Conservation (phyloP, 75 land plant genomes). For the Sequoia sempervirens region DNA sequence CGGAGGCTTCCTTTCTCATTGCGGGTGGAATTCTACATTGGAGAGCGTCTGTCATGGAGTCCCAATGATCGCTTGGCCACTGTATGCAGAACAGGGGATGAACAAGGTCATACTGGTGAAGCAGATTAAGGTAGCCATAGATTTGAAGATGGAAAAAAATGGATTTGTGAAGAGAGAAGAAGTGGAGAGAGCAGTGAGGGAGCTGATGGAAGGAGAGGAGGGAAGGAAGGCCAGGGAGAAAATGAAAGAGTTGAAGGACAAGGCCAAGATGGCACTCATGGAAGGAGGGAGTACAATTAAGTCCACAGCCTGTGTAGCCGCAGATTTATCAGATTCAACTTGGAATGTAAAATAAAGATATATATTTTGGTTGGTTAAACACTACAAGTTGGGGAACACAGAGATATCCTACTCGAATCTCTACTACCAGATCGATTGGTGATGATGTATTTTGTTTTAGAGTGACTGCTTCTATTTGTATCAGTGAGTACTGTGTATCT, state of each 20-base stretch:
- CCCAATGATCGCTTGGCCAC: slow-evolving; percentile 66
- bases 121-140: slow-evolving; percentile 14
- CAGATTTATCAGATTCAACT: background rate
- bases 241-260: slow-evolving; percentile 15
- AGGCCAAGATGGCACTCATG: slow-evolving; percentile 18
- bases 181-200: slow-evolving; percentile 6
- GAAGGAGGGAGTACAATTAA: slow-evolving; percentile 16
- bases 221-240: slow-evolving; percentile 34
- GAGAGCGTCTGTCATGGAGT: slow-evolving; percentile 57
- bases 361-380: no score
- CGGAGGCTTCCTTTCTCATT: slow-evolving; percentile 70
- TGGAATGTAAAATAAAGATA: no score
- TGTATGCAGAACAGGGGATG: slow-evolving; percentile 65
- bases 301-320: background rate
- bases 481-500: background rate
- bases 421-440: no score
- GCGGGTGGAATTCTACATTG: slow-evolving; percentile 70
- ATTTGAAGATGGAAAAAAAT: background rate
- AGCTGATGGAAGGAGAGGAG: slow-evolving; percentile 2
- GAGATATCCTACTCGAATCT: no score
- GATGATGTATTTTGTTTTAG: no score
- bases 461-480: background rate
- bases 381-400: no score
- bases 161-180: slow-evolving; percentile 4
- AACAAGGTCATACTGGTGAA: slow-evolving; percentile 38